Base-by-base conservation (phyloP, 1,284 basidiomycete species). In the Leccinum ponderosum region DNA sequence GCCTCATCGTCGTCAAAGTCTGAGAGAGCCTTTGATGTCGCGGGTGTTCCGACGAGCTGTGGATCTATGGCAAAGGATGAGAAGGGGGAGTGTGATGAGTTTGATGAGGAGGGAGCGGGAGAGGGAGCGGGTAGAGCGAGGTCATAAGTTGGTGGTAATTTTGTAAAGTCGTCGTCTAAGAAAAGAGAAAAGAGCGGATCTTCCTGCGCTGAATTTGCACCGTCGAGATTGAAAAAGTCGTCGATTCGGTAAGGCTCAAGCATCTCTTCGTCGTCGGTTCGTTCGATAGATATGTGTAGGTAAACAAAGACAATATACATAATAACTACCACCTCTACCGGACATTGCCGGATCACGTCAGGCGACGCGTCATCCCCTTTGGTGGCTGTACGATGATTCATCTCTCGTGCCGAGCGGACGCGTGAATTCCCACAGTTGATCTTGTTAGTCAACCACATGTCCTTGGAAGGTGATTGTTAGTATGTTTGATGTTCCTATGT, bases 211-310 rank as follows among this genome's bases (percentile, higher is more conserved):
- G 73, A 66, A 31, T 72, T 66, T 1, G 78, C 72, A 17, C 80
- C 72, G 60, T 83, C 81, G 69, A 84, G 72, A 65, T 84, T 81
- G 74, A 83, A 78, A 64, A 82, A 82, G 64, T 83, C 81, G 66
- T 84, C 82, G 61, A 82, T 68, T 55, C 67, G 17, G 67, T 69
- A 71, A 17, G 69, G 68, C 44, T 70, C 67, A 37, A 68, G 69
- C 67, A 59, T 59, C 4, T 59, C 4, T 8, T 37, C 29, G 9
- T 7, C 15, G 37, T 29, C 29, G 29, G 29, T 9, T 31, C 29
- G 29, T 31, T 31, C 17, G 17, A 29, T 27, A 12, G 25, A 27
- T 27, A 27, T 27, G 25, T 27, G 6, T 27, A 27, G 22, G 9
- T 8, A 50, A 20, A 22, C n/a, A 50, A 17, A 17, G n/a, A 17